Base-by-base conservation (phyloP, 2,329 filamentous ascomycete species). In the Xylariaceae sp. region DNA sequence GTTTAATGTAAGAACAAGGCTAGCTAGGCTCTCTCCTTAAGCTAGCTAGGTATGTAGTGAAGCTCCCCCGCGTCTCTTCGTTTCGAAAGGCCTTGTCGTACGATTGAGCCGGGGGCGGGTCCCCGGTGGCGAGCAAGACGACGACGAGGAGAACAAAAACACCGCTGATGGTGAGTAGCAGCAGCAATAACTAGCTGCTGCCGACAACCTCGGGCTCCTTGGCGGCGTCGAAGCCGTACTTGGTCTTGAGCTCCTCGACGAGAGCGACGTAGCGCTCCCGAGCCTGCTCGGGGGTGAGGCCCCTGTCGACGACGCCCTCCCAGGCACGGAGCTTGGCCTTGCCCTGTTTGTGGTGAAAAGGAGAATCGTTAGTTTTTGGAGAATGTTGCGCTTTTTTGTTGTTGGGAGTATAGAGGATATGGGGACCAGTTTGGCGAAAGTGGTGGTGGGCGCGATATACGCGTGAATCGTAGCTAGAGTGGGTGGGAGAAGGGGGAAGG, bases 251-350 rank as follows among this genome's bases (percentile, higher is more conserved):
- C 70, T 79, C 74, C 75, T 91, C 85, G 65, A 94, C 85, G 62
- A 88, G 78, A 67, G 80, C 79, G 69, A 95, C 82, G 77, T 96
- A 97, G 71, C 82, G 78, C 73, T 84, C 80, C 82, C 95, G 88
- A 17, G 92, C 92, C 65, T 86, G 75, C 64, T 87, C 81, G 62
- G 82, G 71, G 62, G 81, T 83, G 66, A 85, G 72, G 54, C 81
- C 83, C 61, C 86, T 81, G 62, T 92, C 83, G 70, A 84, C 82
- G 63, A 86, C 70, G 71, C 86, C 82, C 76, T 90, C 78, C 91
- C 91, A 96, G 57, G 88, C 85, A 69, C 80, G 82, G 78, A 87
- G 84, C 82, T 95, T 96, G 70, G 85, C 85, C 79, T 94, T 95
- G 77, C 80, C 85, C 89, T 91, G 55, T 59, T 18, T 23, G 50